Conservation (phyloP, 164 flowering plant species). For the Echeveria elegans region DNA sequence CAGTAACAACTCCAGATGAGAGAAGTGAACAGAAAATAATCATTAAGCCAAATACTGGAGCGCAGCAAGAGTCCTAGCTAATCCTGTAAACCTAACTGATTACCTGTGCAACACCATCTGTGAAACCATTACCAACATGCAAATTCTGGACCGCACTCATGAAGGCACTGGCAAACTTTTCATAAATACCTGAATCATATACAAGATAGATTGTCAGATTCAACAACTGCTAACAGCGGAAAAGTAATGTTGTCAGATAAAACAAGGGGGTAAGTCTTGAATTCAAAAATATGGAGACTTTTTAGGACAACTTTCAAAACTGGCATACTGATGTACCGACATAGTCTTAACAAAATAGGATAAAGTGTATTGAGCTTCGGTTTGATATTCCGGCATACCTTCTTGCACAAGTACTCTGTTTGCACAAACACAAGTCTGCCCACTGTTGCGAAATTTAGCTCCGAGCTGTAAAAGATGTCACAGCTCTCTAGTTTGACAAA, state of each 20-base stretch:
- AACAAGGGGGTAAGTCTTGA: not conserved
- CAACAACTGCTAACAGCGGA: not conserved
- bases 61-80: not conserved
- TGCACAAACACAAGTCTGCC: constrained; percentile 97
- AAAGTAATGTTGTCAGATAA: not conserved
- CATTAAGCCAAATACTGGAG: not conserved
- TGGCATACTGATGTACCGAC: not conserved
- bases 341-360: not conserved
- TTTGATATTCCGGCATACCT: constrained; percentile 36
- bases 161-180: constrained; percentile 73
- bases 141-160: constrained; percentile 61
- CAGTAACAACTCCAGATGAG: not conserved
- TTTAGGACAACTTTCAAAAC: not conserved
- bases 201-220: not conserved
- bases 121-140: constrained; percentile 90
- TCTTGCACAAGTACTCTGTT: constrained; percentile 94
- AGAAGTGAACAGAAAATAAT: not conserved
- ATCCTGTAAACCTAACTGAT: not conserved
- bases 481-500: not conserved
- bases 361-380: not conserved
- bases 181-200: constrained; percentile 64
- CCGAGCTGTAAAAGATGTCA: constrained; percentile 51
- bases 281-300: not conserved
- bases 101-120: constrained; percentile 84
- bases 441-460: constrained; percentile 91